Evolutionary conservation across 192 early-diverging fungal species (phyloP), one percentile per base, ranked within the genome.

Genomic region (Gamsiella multidivaricata): DNA sequence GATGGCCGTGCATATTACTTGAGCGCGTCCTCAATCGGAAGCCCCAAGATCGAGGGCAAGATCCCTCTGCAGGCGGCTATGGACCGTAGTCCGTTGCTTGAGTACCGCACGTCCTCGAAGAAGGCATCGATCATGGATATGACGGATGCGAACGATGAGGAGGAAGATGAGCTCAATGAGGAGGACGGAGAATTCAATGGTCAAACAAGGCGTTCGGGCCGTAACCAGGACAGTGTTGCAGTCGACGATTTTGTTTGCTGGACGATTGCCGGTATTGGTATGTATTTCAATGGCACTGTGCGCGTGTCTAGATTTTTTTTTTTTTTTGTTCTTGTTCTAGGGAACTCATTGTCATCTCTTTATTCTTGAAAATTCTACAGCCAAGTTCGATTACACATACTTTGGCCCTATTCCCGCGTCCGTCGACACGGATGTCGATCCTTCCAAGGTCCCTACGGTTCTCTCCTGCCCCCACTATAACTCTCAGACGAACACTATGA

Each of bases 181-280:
- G 59, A 68, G 14, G 65, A 65, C 3, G 70, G 36, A 26, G 54
- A 63, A 18, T 60, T 39, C 20, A 50, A 76, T 28, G 73, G 73
- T 12, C 65, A 68, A n/a, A 49, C 69, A 15, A 58, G 53, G 3
- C 69, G 78, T 9, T 42, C 61, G 25, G 31, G 33, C 55, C 61
- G 56, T 50, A 57, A 14, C 36, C 78, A 67, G 33, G 70, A 73
- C 49, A 45, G 65, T 34, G 59, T 78, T 33, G 50, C 74, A 2
- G 74, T 78, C 18, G 91, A 93, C 71, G 93, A 94, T 64, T 91
- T 89, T 72, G 83, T 94, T 34, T 94, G 93, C 84, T 94, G 93
- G 93, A 94, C 93, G 4, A 92, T 94, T 63, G 93, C 92, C 45
- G 90, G 91, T 34, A 91, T 94, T 76, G 83, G 89, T 54, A 87